These are phyloP conservation scores for Massospora cicadina DNA, from an alignment of 371 early-diverging fungal species.

Conservation along the genomic window DNA sequence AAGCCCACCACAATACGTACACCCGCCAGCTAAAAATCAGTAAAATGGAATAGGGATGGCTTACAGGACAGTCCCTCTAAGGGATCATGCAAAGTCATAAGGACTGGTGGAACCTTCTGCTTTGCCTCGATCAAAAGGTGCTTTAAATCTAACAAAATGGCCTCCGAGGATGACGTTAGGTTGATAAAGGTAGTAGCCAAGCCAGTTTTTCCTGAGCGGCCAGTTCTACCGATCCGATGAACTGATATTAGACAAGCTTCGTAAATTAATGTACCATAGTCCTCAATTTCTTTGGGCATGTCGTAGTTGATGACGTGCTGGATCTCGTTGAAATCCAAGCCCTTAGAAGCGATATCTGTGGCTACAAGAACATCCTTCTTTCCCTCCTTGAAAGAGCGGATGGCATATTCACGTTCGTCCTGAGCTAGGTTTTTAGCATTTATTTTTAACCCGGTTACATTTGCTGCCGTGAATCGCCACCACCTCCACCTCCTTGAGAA, in stretches of 20 bases:
- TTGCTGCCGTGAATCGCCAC: constrained; percentile 93
- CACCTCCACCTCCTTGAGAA: constrained; percentile 83
- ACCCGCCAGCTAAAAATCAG: constrained; percentile 37
- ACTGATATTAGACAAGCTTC: constrained; percentile 23
- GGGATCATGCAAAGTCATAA: constrained; percentile 74
- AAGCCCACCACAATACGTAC: constrained; percentile 86
- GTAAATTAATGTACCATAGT: constrained; percentile 40
- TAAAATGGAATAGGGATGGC: not conserved
- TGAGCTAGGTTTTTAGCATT: constrained; percentile 25
- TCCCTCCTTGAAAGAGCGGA: constrained; percentile 55
- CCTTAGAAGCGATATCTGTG: constrained; percentile 85
- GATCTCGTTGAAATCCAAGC: constrained; percentile 84
- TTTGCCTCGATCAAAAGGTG: constrained; percentile 83
- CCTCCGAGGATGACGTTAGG: constrained; percentile 54
- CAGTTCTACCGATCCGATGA: constrained; percentile 98
- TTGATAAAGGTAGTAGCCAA: constrained; percentile 93
- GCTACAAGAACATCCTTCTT: constrained; percentile 80
- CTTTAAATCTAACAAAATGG: constrained; percentile 81
- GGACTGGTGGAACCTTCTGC: constrained; percentile 76
- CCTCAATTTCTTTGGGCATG: constrained; percentile 94
- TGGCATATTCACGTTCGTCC: constrained; percentile 65
- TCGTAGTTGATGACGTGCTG: constrained; percentile 88
- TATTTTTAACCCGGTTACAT: constrained; percentile 20
- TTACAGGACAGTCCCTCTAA: constrained; percentile 38
- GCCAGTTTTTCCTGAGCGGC: constrained; percentile 93